Evolutionary conservation across 2,329 filamentous ascomycete species (phyloP).

Genomic region (Biscogniauxia sp.): DNA sequence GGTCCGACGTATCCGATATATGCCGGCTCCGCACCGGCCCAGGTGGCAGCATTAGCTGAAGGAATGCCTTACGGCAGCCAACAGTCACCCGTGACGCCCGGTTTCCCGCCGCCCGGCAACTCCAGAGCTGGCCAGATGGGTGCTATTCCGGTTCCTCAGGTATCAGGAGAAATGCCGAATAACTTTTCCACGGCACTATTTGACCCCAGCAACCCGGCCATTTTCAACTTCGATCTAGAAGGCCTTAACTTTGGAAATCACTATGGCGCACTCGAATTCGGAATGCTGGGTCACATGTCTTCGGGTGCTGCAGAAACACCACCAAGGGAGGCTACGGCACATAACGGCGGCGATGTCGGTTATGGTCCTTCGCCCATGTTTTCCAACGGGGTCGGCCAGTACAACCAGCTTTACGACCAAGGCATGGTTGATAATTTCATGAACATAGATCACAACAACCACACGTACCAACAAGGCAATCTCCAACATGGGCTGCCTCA

Average conservation of each 20-base stretch:
- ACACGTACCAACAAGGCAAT: constrained; percentile 55
- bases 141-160: constrained; percentile 48
- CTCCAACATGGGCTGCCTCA: constrained; percentile 62
- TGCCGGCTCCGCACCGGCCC: constrained; percentile 42
- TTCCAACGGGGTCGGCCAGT: constrained; percentile 49
- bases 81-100: constrained; percentile 72
- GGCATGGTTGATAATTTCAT: constrained; percentile 53
- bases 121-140: constrained; percentile 43
- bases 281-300: constrained; percentile 94
- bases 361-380: constrained; percentile 49
- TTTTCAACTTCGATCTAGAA: constrained; percentile 95
- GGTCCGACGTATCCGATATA: constrained; percentile 51
- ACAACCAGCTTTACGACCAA: constrained; percentile 49
- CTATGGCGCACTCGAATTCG: constrained; percentile 92
- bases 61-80: constrained; percentile 58
- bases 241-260: constrained; percentile 94
- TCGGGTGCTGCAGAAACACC: constrained; percentile 82
- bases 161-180: constrained; percentile 46
- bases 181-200: constrained; percentile 63
- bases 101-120: constrained; percentile 58
- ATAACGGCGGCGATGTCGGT: constrained; percentile 37
- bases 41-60: constrained; percentile 47
- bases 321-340: constrained; percentile 59
- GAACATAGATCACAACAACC: constrained; percentile 48
- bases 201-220: constrained; percentile 84